Percentiles rank a stretch among this genome's conserved stretches.
Evolutionary conservation across 805 yeast species (phyloP).

Genomic region (Wickerhamomyces pijperi): DNA sequence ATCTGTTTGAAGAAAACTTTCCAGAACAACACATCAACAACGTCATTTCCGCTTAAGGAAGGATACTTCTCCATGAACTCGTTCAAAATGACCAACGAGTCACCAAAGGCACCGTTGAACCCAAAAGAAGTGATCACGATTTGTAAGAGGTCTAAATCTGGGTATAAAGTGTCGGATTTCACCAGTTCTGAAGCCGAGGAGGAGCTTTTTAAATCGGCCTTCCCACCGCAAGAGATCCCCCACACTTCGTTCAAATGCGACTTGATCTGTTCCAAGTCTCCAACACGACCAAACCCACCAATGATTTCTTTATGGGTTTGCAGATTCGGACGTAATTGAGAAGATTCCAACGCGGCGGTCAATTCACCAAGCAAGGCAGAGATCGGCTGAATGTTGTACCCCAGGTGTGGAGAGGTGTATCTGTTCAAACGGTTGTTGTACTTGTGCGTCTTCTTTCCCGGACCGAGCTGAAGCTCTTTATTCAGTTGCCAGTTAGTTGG

Average conservation of each 20-base stretch:
- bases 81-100: conserved; percentile 7
- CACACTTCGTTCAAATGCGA: conserved; percentile 11
- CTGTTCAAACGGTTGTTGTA: background rate
- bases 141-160: conserved; percentile 9
- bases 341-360: conserved; percentile 1
- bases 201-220: too few species aligned
- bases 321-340: conserved; percentile 7
- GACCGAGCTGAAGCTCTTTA: background rate
- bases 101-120: conserved; percentile 5
- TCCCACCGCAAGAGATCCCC: too few species aligned
- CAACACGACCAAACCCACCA: conserved; percentile 12
- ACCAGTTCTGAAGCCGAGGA: too few species aligned
- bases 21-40: conserved; percentile 7
- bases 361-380: conserved; percentile 3
- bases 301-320: conserved; percentile 13
- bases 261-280: conserved; percentile 11
- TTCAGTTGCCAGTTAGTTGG: conserved; percentile 8
- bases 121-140: conserved; percentile 11
- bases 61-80: conserved; percentile 9
- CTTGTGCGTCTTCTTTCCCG: too few species aligned
- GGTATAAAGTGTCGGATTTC: conserved; percentile 10
- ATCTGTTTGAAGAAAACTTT: conserved; percentile 7
- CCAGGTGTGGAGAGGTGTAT: background rate
- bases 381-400: conserved; percentile 2
- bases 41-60: conserved; percentile 1